These are phyloP conservation scores for Aureobasidium sp. DNA, from an alignment of 2,329 filamentous ascomycete genomes.

Conservation along the genomic window DNA sequence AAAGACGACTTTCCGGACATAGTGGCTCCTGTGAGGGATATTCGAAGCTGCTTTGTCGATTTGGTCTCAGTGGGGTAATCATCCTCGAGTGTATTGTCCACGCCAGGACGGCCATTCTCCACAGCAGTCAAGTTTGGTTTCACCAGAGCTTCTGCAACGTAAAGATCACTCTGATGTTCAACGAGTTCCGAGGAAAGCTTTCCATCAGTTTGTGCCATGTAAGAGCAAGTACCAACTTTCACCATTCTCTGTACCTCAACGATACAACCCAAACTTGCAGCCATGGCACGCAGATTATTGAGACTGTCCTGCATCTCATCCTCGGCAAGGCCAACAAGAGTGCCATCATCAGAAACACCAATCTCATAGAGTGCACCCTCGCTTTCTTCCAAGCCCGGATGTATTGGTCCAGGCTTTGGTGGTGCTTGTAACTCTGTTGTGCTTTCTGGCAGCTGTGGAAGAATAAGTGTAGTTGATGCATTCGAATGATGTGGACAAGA, in stretches of 20 bases:
- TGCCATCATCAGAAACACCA: conserved; percentile 89
- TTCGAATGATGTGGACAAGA: conserved; percentile 85
- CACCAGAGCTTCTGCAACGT: conserved; percentile 87
- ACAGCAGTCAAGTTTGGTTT: conserved; percentile 48
- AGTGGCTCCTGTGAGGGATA: conserved; percentile 82
- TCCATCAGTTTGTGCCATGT: conserved; percentile 40
- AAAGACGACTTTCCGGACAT: conserved; percentile 89
- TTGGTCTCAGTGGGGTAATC: background rate
- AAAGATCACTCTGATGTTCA: conserved; percentile 46
- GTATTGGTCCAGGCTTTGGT: conserved; percentile 44
- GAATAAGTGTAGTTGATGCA: conserved; percentile 62
- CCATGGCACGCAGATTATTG: conserved; percentile 78
- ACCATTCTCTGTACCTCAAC: conserved; percentile 77
- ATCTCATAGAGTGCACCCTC: conserved; percentile 93
- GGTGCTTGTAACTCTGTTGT: conserved; percentile 50
- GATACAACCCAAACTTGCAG: conserved; percentile 78
- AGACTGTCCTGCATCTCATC: conserved; percentile 92
- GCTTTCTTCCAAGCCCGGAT: conserved; percentile 81
- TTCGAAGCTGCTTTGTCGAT: conserved; percentile 62
- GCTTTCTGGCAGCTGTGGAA: conserved; percentile 65
- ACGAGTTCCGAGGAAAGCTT: conserved; percentile 14
- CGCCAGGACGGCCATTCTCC: background rate
- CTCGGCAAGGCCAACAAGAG: conserved; percentile 74
- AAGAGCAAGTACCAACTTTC: conserved; percentile 76
- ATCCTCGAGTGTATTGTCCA: background rate